These are phyloP conservation scores for Jackrogersella minutella DNA, from an alignment of 495 filamentous ascomycete species.

Conservation along the genomic window DNA sequence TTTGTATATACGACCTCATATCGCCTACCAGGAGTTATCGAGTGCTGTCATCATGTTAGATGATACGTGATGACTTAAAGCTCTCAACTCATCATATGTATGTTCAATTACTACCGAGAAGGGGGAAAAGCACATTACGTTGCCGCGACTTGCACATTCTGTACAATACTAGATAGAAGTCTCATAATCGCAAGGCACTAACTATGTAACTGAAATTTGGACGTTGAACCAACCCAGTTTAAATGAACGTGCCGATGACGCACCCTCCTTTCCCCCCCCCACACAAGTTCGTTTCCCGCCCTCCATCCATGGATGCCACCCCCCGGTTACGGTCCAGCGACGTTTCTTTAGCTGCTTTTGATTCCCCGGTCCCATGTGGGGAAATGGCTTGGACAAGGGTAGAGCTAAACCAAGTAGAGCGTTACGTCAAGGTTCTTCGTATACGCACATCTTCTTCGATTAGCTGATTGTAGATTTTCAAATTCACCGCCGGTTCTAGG, in stretches of 20 bases:
- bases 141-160: constrained; percentile 24
- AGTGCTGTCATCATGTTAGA: constrained; percentile 33
- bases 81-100: constrained; percentile 38
- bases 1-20: constrained; percentile 27
- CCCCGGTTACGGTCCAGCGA: not conserved
- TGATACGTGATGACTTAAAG: constrained; percentile 27
- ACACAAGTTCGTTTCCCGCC: not conserved
- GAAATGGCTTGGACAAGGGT: constrained; percentile 21
- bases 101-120: constrained; percentile 23
- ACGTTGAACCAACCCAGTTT: constrained; percentile 5
- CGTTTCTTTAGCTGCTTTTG: not conserved
- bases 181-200: constrained; percentile 29
- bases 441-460: constrained; percentile 27
- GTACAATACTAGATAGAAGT: constrained; percentile 36
- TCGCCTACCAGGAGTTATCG: constrained; percentile 10
- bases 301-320: not conserved
- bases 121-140: not conserved
- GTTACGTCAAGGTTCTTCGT: constrained; percentile 15
- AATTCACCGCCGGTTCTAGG: constrained; percentile 30
- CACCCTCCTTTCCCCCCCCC: not conserved
- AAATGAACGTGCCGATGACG: constrained; percentile 21
- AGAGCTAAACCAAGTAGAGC: constrained; percentile 26
- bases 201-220: too few species aligned
- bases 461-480: constrained; percentile 21
- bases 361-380: constrained; percentile 19